These are phyloP conservation scores for Botrytis fabae DNA, from an alignment of 2,329 filamentous ascomycete genomes.

Conservation along the genomic window DNA sequence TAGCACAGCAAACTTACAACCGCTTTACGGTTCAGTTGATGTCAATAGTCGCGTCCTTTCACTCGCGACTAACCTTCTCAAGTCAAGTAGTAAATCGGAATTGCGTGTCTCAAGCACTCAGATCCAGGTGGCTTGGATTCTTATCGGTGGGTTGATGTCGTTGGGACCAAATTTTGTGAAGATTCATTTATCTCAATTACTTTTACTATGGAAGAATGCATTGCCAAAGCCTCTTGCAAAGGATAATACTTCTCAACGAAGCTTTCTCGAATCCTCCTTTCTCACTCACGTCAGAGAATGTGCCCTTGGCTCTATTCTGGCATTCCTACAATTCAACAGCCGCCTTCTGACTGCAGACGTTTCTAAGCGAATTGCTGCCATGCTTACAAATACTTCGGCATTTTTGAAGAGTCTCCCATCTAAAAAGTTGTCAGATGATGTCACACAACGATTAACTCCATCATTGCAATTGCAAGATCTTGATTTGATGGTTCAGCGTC, in stretches of 20 bases:
- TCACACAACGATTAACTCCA: constrained; percentile 78
- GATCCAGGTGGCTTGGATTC: constrained; percentile 95
- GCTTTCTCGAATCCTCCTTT: constrained; percentile 86
- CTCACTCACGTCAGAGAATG: constrained; percentile 93
- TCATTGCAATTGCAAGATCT: constrained; percentile 87
- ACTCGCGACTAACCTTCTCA: constrained; percentile 88
- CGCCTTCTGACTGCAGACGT: constrained; percentile 90
- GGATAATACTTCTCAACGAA: constrained; percentile 82
- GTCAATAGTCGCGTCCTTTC: constrained; percentile 89
- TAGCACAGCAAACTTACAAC: constrained; percentile 83
- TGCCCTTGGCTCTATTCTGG: constrained; percentile 84
- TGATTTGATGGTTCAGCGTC: constrained; percentile 87
- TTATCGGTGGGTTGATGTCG: constrained; percentile 95
- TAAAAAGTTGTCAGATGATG: constrained; percentile 84
- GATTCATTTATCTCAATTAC: constrained; percentile 90
- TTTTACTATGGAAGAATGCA: constrained; percentile 96
- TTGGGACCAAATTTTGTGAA: constrained; percentile 98
- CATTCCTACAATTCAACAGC: constrained; percentile 92
- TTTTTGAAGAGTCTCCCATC: constrained; percentile 83
- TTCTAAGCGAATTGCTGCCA: constrained; percentile 84
- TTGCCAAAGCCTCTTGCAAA: constrained; percentile 91
- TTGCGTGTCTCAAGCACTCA: constrained; percentile 89
- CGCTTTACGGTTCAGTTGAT: constrained; percentile 91
- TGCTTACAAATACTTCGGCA: constrained; percentile 91
- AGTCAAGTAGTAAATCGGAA: constrained; percentile 88